Evolutionary conservation across 768 basidiomycete species (phyloP).

Genomic region (Russula virescens): DNA sequence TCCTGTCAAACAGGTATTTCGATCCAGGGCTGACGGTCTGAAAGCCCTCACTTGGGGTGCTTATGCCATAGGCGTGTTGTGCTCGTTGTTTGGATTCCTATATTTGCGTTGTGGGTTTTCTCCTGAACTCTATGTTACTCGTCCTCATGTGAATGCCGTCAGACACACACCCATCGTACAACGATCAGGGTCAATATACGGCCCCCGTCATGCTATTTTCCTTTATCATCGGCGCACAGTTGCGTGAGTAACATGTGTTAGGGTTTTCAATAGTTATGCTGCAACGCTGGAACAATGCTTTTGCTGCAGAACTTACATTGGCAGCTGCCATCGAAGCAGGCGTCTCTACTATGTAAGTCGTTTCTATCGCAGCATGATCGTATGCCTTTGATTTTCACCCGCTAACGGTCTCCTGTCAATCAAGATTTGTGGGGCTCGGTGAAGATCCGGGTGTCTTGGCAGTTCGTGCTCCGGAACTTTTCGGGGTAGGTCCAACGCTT

Average conservation of each 20-base stretch:
- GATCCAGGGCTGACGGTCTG: neutral
- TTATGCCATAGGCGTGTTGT: constrained; percentile 69
- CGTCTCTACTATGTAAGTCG: constrained; percentile 73
- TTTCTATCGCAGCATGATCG: neutral
- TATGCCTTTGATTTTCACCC: neutral
- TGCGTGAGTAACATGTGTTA: constrained; percentile 43
- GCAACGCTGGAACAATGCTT: neutral
- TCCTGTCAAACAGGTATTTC: constrained; percentile 9
- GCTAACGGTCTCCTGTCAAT: neutral
- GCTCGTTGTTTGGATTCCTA: constrained; percentile 68
- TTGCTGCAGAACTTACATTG: constrained; percentile 51
- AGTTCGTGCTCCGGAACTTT: constrained; percentile 64
- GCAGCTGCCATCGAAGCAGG: constrained; percentile 77
- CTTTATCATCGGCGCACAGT: constrained; percentile 72
- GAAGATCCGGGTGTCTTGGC: constrained; percentile 79
- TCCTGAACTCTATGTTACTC: neutral
- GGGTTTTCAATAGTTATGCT: constrained; percentile 3
- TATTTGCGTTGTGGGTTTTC: constrained; percentile 59
- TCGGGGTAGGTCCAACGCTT: constrained; percentile 40
- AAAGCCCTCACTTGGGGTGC: constrained; percentile 74
- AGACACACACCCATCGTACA: constrained; percentile 75
- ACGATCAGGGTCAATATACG: constrained; percentile 67
- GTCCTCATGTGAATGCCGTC: constrained; percentile 12
- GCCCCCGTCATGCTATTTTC: constrained; percentile 72
- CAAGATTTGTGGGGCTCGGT: constrained; percentile 74